These are phyloP conservation scores for Fusarium redolens DNA, from an alignment of 2,329 filamentous ascomycete genomes.

Conservation along the genomic window DNA sequence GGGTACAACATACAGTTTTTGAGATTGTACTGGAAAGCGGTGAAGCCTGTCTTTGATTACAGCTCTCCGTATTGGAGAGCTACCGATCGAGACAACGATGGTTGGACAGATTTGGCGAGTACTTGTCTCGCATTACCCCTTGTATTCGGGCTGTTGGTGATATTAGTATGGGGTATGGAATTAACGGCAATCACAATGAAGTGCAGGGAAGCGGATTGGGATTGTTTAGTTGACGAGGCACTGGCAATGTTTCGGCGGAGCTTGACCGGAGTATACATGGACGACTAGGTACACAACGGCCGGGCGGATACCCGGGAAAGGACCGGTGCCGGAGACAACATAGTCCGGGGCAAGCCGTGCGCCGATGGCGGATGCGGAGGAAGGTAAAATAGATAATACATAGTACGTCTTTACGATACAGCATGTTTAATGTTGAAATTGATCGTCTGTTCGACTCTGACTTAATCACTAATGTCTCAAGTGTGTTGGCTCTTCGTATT, in stretches of 20 bases:
- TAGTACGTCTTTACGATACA: neutral
- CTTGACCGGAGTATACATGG: conserved; percentile 29
- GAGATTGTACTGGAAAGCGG: conserved; percentile 50
- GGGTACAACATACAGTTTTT: conserved; percentile 27
- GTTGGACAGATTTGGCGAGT: conserved; percentile 40
- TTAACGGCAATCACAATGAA: conserved; percentile 33
- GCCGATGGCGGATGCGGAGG: conserved; percentile 38
- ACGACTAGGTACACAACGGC: conserved; percentile 24
- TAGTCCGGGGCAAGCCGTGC: conserved; percentile 18
- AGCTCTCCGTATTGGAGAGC: conserved; percentile 51
- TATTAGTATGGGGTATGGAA: conserved; percentile 45
- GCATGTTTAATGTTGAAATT: neutral
- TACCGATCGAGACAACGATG: conserved; percentile 37
- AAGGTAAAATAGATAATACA: conserved; percentile 18
- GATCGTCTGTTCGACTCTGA: neutral
- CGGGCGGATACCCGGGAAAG: conserved; percentile 36
- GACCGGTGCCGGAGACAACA: conserved; percentile 40
- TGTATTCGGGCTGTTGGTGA: conserved; percentile 38
- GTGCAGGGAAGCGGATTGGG: conserved; percentile 28
- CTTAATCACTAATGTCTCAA: neutral
- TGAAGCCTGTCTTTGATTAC: conserved; percentile 54
- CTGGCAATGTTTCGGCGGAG: conserved; percentile 28
- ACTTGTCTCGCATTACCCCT: conserved; percentile 46
- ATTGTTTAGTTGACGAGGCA: conserved; percentile 26
- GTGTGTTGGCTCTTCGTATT: neutral